Evolutionary conservation across 1,284 basidiomycete species (phyloP).

Genomic region (Fomitiporia mediterranea): DNA sequence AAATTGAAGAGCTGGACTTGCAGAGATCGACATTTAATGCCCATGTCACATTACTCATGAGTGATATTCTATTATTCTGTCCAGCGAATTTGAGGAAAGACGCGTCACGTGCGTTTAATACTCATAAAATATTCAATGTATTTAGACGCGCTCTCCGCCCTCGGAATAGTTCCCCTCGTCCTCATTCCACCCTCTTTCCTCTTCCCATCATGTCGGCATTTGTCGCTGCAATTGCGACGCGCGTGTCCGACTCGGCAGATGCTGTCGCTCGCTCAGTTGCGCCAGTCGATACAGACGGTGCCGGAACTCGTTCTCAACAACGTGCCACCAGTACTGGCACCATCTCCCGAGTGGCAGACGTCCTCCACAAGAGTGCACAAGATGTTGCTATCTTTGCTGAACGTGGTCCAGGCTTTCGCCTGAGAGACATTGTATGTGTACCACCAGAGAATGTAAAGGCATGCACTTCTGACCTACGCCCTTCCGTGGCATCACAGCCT

Average conservation of each 20-base stretch:
- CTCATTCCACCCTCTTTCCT: not conserved
- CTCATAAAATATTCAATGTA: too few species aligned
- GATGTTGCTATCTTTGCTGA: constrained; percentile 4
- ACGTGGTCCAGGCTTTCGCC: constrained; percentile 8
- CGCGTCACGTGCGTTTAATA: too few species aligned
- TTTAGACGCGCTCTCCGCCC: not conserved
- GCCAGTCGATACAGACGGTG: constrained; percentile 15
- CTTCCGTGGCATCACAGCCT: constrained; percentile 30
- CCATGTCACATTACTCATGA: too few species aligned
- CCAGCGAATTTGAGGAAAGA: too few species aligned
- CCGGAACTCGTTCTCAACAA: not conserved
- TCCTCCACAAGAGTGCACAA: constrained; percentile 7
- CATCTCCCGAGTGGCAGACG: not conserved
- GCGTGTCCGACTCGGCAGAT: constrained; percentile 12
- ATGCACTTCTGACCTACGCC: not conserved
- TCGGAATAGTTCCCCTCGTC: not conserved
- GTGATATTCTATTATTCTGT: too few species aligned
- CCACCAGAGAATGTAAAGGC: too few species aligned
- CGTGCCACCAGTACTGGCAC: constrained; percentile 11
- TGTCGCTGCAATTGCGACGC: constrained; percentile 6
- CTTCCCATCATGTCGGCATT: not conserved
- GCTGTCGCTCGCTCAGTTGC: constrained; percentile 12
- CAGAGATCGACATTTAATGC: too few species aligned
- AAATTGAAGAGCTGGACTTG: too few species aligned
- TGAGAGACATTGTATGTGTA: constrained; percentile 15